Evolutionary conservation across 2,329 filamentous ascomycete genomes (phyloP).

Genomic region (Dactylonectria estremocensis): DNA sequence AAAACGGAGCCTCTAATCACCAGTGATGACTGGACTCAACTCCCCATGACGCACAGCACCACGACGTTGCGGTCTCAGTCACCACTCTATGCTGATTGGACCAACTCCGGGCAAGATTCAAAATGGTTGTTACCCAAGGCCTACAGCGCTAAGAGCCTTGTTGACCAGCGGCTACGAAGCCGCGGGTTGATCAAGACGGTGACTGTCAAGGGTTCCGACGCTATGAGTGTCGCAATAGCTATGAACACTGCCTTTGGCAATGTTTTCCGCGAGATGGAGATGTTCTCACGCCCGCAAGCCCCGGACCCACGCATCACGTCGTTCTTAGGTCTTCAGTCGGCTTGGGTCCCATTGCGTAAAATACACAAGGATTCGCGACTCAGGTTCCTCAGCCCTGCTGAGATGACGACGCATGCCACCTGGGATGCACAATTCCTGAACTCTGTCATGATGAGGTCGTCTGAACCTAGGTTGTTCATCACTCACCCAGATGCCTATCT

Average conservation of each 20-base stretch:
- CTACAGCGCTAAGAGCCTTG: conserved; percentile 72
- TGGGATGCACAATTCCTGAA: conserved; percentile 82
- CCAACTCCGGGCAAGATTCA: conserved; percentile 59
- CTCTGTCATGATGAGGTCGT: conserved; percentile 81
- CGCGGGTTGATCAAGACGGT: conserved; percentile 79
- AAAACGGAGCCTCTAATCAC: conserved; percentile 54
- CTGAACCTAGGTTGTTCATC: conserved; percentile 79
- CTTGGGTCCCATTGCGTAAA: conserved; percentile 84
- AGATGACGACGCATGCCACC: conserved; percentile 80
- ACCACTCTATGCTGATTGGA: conserved; percentile 65
- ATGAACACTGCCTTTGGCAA: conserved; percentile 75
- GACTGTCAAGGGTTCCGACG: conserved; percentile 73
- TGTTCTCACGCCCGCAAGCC: conserved; percentile 49
- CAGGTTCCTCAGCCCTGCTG: conserved; percentile 77
- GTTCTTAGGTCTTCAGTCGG: conserved; percentile 74
- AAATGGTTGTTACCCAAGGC: conserved; percentile 80
- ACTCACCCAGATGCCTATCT: conserved; percentile 83
- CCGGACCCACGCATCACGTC: conserved; percentile 53
- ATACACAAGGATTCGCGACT: conserved; percentile 81
- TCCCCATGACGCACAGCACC: conserved; percentile 64
- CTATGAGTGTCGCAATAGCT: conserved; percentile 76
- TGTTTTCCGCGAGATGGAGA: conserved; percentile 64
- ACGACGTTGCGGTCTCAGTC: conserved; percentile 63
- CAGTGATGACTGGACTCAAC: conserved; percentile 70
- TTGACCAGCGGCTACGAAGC: conserved; percentile 81